A percentile compares a stretch with the other conserved stretches of the same genome.
These are phyloP conservation scores for Suillus tomentosus DNA, from an alignment of 768 basidiomycete species.

Conservation along the genomic window DNA sequence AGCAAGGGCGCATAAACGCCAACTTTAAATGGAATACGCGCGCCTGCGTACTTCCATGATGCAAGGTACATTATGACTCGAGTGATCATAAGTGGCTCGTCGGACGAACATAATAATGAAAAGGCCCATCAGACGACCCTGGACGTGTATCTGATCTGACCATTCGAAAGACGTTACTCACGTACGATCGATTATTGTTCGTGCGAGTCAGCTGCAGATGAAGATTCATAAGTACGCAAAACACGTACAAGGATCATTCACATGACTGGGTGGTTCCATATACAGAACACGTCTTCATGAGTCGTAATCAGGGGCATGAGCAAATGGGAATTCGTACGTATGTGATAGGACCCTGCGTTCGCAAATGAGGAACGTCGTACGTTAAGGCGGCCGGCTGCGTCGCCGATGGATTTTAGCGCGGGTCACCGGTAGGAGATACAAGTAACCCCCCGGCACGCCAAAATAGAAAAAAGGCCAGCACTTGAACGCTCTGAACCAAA, in stretches of 20 bases:
- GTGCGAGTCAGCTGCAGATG: neutral
- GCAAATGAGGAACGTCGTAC: neutral
- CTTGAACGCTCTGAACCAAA: neutral
- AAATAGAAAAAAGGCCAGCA: neutral
- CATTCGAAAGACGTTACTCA: neutral
- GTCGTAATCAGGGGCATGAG: neutral
- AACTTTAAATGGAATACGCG: neutral
- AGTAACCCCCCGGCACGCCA: neutral
- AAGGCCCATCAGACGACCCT: neutral
- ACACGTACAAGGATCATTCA: neutral
- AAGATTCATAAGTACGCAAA: neutral
- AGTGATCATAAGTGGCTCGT: neutral
- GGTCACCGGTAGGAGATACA: neutral
- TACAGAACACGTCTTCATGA: neutral
- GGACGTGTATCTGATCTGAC: neutral
- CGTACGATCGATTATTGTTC: neutral
- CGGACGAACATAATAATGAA: neutral
- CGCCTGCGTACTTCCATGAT: neutral
- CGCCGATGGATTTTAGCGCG: neutral
- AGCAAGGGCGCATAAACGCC: conserved; percentile 1
- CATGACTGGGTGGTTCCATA: neutral
- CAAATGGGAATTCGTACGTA: neutral
- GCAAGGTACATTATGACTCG: neutral
- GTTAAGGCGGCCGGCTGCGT: neutral
- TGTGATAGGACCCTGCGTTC: neutral